Evolutionary conservation across 805 yeast species (phyloP).

Genomic region (Ogataea salicorniae): DNA sequence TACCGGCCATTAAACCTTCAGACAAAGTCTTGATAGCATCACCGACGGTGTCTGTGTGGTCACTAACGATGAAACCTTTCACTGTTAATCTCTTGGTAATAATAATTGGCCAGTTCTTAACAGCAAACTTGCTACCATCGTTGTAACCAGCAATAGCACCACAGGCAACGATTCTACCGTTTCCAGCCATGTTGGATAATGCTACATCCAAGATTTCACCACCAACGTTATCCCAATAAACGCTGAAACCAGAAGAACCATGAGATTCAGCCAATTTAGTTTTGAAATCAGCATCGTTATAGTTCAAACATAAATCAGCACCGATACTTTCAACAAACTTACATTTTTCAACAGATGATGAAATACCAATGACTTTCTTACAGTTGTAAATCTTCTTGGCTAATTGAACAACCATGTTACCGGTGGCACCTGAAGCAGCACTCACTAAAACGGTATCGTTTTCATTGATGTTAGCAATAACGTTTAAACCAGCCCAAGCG

Average conservation of each 20-base stretch:
- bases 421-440: slow-evolving; percentile 77
- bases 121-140: slow-evolving; percentile 31
- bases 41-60: slow-evolving; percentile 34
- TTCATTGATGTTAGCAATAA: slow-evolving; percentile 42
- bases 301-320: slow-evolving; percentile 49
- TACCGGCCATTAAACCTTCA: slow-evolving; percentile 36
- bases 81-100: slow-evolving; percentile 47
- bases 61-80: slow-evolving; percentile 49
- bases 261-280: slow-evolving; percentile 35
- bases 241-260: slow-evolving; percentile 45
- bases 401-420: slow-evolving; percentile 51
- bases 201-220: slow-evolving; percentile 50
- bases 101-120: slow-evolving; percentile 39
- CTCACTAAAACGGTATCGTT: slow-evolving; percentile 48
- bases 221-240: slow-evolving; percentile 61
- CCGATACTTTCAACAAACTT: slow-evolving; percentile 50
- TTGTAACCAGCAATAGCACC: slow-evolving; percentile 61
- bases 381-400: slow-evolving; percentile 51
- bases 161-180: slow-evolving; percentile 50
- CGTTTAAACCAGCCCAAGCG: slow-evolving; percentile 51
- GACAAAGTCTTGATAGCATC: slow-evolving; percentile 34
- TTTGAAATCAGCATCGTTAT: slow-evolving; percentile 38
- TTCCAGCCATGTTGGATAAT: slow-evolving; percentile 32
- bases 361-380: slow-evolving; percentile 52
- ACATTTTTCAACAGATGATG: slow-evolving; percentile 55